phyloP scores from a whole-genome alignment of 805 yeast genomes.

The Yamadazyma tumulicola region DNA sequence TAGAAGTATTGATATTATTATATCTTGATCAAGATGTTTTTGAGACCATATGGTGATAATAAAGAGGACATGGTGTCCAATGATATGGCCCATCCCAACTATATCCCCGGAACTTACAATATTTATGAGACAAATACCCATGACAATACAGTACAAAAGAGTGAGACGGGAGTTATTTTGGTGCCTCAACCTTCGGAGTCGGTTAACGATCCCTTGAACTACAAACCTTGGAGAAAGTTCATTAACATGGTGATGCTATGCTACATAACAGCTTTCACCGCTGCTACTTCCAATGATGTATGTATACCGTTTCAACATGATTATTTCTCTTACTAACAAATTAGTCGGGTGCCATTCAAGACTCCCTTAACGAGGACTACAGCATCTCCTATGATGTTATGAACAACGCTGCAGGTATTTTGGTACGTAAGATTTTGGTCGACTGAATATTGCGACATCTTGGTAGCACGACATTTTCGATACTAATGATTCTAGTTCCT shows the following conservation, averaged over 20 bases:
- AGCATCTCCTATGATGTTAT: conserved; percentile 44
- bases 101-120: conserved; percentile 55
- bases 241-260: conserved; percentile 38
- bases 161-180: conserved; percentile 31
- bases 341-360: conserved; percentile 42
- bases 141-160: conserved; percentile 16
- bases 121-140: conserved; percentile 28
- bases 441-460: no score
- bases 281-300: conserved; percentile 48
- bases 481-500: conserved; percentile 28
- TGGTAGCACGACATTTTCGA: no score
- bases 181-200: conserved; percentile 51
- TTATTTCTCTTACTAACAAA: background rate
- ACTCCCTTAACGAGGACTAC: conserved; percentile 38
- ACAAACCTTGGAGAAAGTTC: conserved; percentile 33
- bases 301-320: background rate
- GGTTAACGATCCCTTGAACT: conserved; percentile 47
- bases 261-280: conserved; percentile 43
- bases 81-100: conserved; percentile 30
- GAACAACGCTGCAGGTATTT: conserved; percentile 49
- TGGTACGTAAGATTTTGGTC: conserved; percentile 16
- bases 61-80: conserved; percentile 1
- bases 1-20: no score
- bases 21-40: no score
- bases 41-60: no score